Evolutionary conservation across 2,329 filamentous ascomycete species (phyloP), one percentile per base, ranked within the genome.

Genomic region (Beauveria bassiana): DNA sequence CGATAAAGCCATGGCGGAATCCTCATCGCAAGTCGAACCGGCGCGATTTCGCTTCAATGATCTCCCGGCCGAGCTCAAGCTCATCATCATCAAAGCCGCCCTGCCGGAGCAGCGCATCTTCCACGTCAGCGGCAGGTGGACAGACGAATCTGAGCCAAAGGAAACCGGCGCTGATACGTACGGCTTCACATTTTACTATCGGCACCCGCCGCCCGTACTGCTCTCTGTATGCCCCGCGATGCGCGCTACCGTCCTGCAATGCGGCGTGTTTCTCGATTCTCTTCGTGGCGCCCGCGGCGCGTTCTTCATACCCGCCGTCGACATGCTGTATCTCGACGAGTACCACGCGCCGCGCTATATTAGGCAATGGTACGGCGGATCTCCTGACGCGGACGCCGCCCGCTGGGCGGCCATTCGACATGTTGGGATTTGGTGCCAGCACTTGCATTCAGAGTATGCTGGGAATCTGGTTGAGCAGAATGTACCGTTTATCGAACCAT

Each of bases 321-420:
- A 61, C 43, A 49, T 61, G 50, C 50, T 61, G 12, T 61, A 61
- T 22, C 8, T 61, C 2, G 51, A 61, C 10, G 10, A 10, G 9
- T 3, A 3, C 2, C 9, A 34, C 31, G 10, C 31, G 10, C 9
- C 3, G 31, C 31, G 10, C 31, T 12, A 12, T 34, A 4, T 34
- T 34, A 3, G 2, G 3, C 31, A 3, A 10, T 34, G 31, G 31
- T 3, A 34, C 31, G 31, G 31, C 31, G 9, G 9, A 34, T 34
- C 3, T 34, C 10, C 31, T 10, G 31, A 34, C 31, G 31, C 31
- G 31, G 31, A 34, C 31, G 31, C 31, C 31, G 31, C 9, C 31
- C 31, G 31, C 31, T 34, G 31, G 31, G 31, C 31, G 31, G 10
- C 9, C 31, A 34, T 34, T 34, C 31, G 31, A 34, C 31, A 34